phyloP scores from a whole-genome alignment of 163 green algal species.

The Coccomyxa subellipsoidea region DNA sequence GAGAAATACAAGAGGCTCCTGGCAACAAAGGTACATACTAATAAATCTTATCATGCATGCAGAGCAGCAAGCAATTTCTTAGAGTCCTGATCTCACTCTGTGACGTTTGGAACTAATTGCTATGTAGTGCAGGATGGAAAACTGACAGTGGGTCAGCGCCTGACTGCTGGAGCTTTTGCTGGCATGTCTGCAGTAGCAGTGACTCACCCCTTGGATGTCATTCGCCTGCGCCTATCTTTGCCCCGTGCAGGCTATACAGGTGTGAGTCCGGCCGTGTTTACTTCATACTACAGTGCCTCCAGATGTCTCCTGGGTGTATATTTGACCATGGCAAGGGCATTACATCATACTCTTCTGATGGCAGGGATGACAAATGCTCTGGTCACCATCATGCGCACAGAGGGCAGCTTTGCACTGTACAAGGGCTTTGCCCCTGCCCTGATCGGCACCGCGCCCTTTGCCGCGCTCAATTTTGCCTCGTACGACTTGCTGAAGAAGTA shows the following conservation, averaged over 20 bases:
- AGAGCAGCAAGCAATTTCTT: too few relatives aligned
- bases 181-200: conserved; percentile 90
- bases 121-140: conserved; percentile 40
- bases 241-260: conserved; percentile 75
- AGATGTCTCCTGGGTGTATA: too few relatives aligned
- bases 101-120: too few relatives aligned
- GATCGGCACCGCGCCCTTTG: conserved; percentile 83
- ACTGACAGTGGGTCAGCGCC: conserved; percentile 61
- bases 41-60: background rate
- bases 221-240: conserved; percentile 82
- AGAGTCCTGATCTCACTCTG: too few relatives aligned
- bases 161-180: conserved; percentile 76
- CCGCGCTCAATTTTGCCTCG: conserved; percentile 88
- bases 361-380: background rate
- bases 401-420: conserved; percentile 69
- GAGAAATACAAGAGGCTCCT: conserved; percentile 80
- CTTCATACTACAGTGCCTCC: too few relatives aligned
- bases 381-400: conserved; percentile 54
- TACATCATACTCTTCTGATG: background rate
- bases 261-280: too few relatives aligned
- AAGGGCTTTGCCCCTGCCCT: conserved; percentile 83
- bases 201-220: conserved; percentile 89
- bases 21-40: conserved; percentile 1
- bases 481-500: conserved; percentile 84
- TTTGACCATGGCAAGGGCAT: background rate